Percentiles rank a stretch among this genome's conserved stretches.
Evolutionary conservation across 345 rosid genomes (phyloP).

Genomic region (Geranium brycei): DNA sequence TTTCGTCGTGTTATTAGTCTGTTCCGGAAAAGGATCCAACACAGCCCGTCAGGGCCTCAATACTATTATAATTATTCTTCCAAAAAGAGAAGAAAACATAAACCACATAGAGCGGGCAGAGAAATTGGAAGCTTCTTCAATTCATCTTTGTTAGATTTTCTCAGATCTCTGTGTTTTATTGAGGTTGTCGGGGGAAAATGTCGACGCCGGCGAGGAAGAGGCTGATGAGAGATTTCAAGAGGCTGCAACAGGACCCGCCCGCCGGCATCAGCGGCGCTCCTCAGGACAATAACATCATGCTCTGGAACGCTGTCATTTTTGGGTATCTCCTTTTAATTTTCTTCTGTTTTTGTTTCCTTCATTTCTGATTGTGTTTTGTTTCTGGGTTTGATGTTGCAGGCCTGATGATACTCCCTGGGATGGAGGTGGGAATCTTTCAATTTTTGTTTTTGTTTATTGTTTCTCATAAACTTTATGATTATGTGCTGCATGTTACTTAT

Average conservation of each 20-base stretch:
- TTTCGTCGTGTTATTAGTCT: neutral
- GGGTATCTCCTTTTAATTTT: conserved; percentile 16
- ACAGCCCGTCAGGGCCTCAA: neutral
- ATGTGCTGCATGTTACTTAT: neutral
- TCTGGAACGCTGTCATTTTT: conserved; percentile 49
- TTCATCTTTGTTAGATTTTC: neutral
- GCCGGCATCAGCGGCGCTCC: conserved; percentile 48
- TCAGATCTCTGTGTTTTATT: neutral
- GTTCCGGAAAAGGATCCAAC: neutral
- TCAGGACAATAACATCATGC: conserved; percentile 45
- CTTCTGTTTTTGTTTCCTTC: conserved; percentile 9
- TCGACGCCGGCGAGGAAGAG: conserved; percentile 48
- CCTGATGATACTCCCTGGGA: conserved; percentile 83
- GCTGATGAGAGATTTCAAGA: conserved; percentile 55
- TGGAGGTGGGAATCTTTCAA: conserved; percentile 41
- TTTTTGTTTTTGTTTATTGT: too few relatives aligned
- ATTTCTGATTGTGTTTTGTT: neutral
- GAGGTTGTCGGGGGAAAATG: conserved; percentile 18
- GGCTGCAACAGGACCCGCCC: conserved; percentile 50
- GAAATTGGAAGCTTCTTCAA: neutral
- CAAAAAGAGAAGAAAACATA: neutral
- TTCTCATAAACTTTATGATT: too few relatives aligned
- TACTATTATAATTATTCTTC: neutral
- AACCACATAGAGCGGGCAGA: neutral
- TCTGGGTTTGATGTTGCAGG: conserved; percentile 26